These are phyloP conservation scores for Magnolia sinica DNA, from an alignment of 164 flowering plant genomes.

Conservation along the genomic window DNA sequence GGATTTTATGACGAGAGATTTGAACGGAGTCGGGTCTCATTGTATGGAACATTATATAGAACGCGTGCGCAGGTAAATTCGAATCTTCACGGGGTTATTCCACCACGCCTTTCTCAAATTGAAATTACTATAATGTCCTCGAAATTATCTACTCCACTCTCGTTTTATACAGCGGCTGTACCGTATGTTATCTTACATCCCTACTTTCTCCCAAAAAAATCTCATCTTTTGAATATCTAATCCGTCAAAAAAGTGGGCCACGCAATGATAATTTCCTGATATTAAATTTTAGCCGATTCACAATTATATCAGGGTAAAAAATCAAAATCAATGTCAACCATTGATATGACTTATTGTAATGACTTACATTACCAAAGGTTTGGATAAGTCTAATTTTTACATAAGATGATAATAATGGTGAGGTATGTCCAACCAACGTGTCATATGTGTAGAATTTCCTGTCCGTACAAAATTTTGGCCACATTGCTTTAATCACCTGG, in stretches of 20 bases:
- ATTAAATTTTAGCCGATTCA: no score
- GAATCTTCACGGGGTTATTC: background rate
- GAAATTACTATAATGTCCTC: background rate
- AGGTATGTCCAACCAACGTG: no score
- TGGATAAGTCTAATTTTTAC: no score
- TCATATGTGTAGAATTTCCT: no score
- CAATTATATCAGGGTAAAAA: no score
- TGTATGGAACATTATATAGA: background rate
- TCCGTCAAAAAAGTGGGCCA: background rate
- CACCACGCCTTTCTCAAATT: background rate
- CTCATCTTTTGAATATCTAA: background rate
- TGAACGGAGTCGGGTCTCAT: background rate
- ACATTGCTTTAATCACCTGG: no score
- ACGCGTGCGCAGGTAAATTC: background rate
- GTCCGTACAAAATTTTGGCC: no score
- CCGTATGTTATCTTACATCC: background rate
- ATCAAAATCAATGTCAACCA: no score
- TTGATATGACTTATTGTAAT: no score
- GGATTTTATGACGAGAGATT: background rate
- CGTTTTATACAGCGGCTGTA: background rate
- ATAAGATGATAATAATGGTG: no score
- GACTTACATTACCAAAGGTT: no score
- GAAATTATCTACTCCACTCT: background rate
- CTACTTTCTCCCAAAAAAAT: background rate
- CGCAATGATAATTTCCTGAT: background rate